These are phyloP conservation scores for Gynochthodes officinalis DNA, from an alignment of 257 asterid species.

Conservation along the genomic window DNA sequence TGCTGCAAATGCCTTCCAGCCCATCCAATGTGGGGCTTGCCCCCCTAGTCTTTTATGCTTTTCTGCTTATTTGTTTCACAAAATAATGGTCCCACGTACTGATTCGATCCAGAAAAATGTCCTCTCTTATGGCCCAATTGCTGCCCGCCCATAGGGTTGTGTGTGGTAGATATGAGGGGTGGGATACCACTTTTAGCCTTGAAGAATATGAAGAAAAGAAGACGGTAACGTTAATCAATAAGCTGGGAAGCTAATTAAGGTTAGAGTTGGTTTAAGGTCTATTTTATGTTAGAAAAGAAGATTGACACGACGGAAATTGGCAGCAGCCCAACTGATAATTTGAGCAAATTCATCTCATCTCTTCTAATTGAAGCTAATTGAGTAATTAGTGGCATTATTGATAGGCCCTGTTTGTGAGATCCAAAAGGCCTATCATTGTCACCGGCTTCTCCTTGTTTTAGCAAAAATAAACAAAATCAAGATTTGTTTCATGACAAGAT, in stretches of 20 bases:
- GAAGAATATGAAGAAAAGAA: too few relatives aligned
- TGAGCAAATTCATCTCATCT: too few relatives aligned
- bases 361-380: too few relatives aligned
- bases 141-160: too few relatives aligned
- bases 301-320: not conserved
- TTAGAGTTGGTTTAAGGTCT: conserved; percentile 2
- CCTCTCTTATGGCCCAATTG: conserved; percentile 13
- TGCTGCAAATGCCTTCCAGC: conserved; percentile 28
- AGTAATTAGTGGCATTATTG: too few relatives aligned
- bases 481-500: too few relatives aligned
- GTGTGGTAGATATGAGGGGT: too few relatives aligned
- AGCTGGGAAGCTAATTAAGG: not conserved
- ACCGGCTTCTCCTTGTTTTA: too few relatives aligned
- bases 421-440: too few relatives aligned
- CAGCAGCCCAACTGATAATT: not conserved
- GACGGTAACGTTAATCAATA: too few relatives aligned
- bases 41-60: not conserved
- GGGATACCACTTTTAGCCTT: not conserved
- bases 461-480: too few relatives aligned
- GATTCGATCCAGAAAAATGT: not conserved
- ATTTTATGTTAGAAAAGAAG: not conserved
- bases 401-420: not conserved
- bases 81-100: conserved; percentile 7
- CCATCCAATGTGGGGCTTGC: conserved; percentile 15
- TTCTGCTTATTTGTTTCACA: conserved; percentile 2